These are phyloP conservation scores for Herpotrichia juniperi DNA, from an alignment of 2,329 filamentous ascomycete genomes.

Conservation along the genomic window DNA sequence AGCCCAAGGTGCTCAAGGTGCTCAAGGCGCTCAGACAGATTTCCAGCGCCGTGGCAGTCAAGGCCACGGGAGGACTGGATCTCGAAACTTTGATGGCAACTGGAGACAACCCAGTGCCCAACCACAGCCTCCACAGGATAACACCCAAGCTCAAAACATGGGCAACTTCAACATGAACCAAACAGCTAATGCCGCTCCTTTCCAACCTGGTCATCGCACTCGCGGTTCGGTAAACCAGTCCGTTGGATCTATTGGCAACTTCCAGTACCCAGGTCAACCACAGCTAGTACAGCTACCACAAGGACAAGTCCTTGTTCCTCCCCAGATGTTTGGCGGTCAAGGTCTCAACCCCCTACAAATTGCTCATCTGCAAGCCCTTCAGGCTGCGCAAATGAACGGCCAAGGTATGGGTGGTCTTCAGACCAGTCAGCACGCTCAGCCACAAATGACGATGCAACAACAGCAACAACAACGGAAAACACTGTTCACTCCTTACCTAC, in stretches of 20 bases:
- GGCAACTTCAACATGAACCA: constrained; percentile 73
- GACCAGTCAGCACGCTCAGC: constrained; percentile 74
- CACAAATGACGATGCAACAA: constrained; percentile 66
- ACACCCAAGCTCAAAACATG: constrained; percentile 56
- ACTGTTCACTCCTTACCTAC: constrained; percentile 95
- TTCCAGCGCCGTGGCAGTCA: constrained; percentile 78
- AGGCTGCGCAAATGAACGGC: constrained; percentile 82
- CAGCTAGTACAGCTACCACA: constrained; percentile 85
- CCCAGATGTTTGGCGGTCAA: constrained; percentile 83
- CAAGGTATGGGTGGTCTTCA: constrained; percentile 70
- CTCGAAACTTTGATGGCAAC: constrained; percentile 96
- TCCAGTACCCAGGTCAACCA: constrained; percentile 87
- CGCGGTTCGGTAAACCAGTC: constrained; percentile 83
- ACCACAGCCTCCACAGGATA: constrained; percentile 58
- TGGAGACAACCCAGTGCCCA: constrained; percentile 81
- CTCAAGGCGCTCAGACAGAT: constrained; percentile 58
- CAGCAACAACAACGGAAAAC: constrained; percentile 97
- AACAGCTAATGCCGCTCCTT: constrained; percentile 71
- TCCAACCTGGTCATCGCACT: constrained; percentile 90
- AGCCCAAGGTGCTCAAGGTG: constrained; percentile 58
- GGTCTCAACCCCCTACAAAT: constrained; percentile 88
- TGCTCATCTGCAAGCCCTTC: constrained; percentile 87
- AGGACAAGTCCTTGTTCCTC: constrained; percentile 82
- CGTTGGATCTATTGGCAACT: constrained; percentile 79
- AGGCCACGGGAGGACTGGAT: constrained; percentile 81